phyloP scores from a whole-genome alignment of 352 stramenopile genomes.

The Phytopythium boreale region DNA sequence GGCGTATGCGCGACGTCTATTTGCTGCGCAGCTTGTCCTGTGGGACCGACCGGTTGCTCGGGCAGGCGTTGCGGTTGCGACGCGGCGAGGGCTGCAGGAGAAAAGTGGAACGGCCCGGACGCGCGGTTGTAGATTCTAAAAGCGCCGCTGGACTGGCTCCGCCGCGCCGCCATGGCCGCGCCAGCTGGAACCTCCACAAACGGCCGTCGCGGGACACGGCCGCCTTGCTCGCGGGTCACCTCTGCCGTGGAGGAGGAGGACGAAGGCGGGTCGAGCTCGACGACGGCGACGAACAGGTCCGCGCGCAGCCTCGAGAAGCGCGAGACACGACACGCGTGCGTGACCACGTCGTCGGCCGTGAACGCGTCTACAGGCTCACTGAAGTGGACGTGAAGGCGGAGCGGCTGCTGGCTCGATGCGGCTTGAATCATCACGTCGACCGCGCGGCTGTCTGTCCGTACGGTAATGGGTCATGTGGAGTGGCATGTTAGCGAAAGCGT shows the following conservation, averaged over 20 bases:
- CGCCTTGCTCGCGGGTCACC: not conserved
- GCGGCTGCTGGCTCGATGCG: conserved; percentile 3
- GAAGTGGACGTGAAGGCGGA: conserved; percentile 64
- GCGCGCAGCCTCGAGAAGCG: conserved; percentile 35
- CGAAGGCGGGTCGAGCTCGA: conserved; percentile 10
- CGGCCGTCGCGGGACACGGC: not conserved
- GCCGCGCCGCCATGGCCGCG: conserved; percentile 10
- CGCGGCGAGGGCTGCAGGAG: not conserved
- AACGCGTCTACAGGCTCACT: conserved; percentile 63
- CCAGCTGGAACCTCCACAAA: conserved; percentile 19
- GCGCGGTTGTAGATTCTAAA: not conserved
- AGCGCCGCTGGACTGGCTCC: conserved; percentile 8
- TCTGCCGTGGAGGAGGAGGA: not conserved
- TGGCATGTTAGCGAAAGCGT: conserved; percentile 7
- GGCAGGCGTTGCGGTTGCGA: not conserved
- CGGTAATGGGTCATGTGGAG: too few species aligned
- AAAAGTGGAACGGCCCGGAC: conserved; percentile 23
- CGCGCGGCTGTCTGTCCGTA: conserved; percentile 8
- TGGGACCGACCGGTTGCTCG: not conserved
- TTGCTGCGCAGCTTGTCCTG: too few species aligned
- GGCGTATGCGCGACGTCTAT: not conserved
- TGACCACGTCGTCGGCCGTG: conserved; percentile 49
- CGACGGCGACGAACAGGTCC: conserved; percentile 37
- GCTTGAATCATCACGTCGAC: conserved; percentile 14
- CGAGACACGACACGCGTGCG: conserved; percentile 24